Conservation (phyloP, 176 grass and related monocot species). For the Carex scoparia region DNA sequence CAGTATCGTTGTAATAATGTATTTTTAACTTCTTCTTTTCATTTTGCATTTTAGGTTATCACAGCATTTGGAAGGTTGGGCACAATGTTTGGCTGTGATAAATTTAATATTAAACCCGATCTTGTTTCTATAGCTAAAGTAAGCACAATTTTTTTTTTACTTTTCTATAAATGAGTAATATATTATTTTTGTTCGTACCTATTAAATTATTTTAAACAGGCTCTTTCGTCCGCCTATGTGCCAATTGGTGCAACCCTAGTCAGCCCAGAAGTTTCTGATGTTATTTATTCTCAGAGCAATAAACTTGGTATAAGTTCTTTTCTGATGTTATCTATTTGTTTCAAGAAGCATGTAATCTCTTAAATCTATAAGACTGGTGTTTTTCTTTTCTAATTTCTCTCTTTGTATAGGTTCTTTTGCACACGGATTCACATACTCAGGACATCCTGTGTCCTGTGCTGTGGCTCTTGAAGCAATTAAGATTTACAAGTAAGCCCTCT, state of each 20-base stretch:
- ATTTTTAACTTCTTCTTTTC: neutral
- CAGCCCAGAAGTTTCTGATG: constrained; percentile 82
- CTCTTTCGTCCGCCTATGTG: constrained; percentile 90
- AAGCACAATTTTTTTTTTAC: neutral
- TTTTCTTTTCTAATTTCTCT: neutral
- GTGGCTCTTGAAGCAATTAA: constrained; percentile 88
- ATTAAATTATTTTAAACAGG: constrained; percentile 33
- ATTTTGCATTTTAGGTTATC: constrained; percentile 59
- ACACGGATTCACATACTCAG: constrained; percentile 95
- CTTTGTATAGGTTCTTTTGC: constrained; percentile 68
- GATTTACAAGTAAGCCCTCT: constrained; percentile 49
- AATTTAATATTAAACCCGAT: constrained; percentile 82
- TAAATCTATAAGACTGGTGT: neutral
- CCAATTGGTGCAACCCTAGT: constrained; percentile 87
- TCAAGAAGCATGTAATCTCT: neutral
- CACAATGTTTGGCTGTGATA: constrained; percentile 92
- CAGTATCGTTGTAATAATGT: neutral
- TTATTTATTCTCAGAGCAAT: constrained; percentile 93
- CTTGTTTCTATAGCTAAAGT: constrained; percentile 89
- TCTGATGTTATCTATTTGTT: constrained; percentile 56
- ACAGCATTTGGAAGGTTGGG: constrained; percentile 98
- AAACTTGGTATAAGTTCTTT: constrained; percentile 61
- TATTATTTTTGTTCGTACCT: constrained; percentile 4
- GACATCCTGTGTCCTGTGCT: constrained; percentile 84
- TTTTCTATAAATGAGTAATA: neutral